A percentile compares a stretch with the other conserved stretches of the same genome.
These are phyloP conservation scores for Nosema muscidifuracis DNA, from an alignment of 371 early-diverging fungal species.

Conservation along the genomic window DNA sequence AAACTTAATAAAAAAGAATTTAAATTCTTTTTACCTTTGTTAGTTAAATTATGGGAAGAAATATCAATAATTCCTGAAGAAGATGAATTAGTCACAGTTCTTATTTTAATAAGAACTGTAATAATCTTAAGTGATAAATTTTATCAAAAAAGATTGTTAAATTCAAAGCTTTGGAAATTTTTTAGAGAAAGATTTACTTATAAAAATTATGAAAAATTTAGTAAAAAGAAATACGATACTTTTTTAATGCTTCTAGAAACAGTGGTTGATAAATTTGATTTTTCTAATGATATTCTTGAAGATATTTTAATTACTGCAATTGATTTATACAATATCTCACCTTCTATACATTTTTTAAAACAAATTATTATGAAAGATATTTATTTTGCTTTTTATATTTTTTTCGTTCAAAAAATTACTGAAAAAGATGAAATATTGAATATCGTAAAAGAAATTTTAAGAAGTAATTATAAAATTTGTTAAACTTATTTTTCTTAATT, in stretches of 20 bases:
- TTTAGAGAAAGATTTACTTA: background rate
- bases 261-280: background rate
- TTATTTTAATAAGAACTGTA: constrained; percentile 2
- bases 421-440: too few species aligned
- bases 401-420: background rate
- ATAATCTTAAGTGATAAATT: constrained; percentile 17
- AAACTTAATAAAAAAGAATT: background rate
- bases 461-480: background rate
- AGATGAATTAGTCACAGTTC: constrained; percentile 13
- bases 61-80: constrained; percentile 11
- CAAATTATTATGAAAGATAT: background rate
- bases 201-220: background rate
- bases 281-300: background rate
- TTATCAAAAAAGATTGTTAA: constrained; percentile 9
- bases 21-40: constrained; percentile 9
- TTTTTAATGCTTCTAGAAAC: background rate
- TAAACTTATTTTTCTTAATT: background rate
- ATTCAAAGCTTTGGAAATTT: background rate
- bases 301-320: background rate
- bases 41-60: constrained; percentile 23
- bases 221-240: background rate
- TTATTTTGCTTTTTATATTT: background rate
- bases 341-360: background rate
- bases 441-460: background rate
- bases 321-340: background rate